These are phyloP conservation scores for Eucalyptus fibrosa DNA, from an alignment of 345 rosid genomes.

Conservation along the genomic window DNA sequence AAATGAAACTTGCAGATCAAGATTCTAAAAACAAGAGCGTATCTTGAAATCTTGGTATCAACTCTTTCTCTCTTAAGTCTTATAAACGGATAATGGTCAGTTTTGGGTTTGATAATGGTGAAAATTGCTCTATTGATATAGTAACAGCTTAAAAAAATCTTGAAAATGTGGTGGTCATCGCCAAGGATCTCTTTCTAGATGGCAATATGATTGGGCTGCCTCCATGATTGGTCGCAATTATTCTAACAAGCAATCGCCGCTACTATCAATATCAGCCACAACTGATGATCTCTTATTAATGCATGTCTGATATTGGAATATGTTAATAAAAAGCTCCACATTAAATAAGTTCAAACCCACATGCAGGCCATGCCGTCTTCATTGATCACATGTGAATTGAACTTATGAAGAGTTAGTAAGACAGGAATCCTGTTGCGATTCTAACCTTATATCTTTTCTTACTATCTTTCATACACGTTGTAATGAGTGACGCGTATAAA, in stretches of 20 bases:
- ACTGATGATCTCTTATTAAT: not conserved
- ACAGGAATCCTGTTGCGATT: not conserved
- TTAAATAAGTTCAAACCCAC: not conserved
- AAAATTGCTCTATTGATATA: not conserved
- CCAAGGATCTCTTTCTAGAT: not conserved
- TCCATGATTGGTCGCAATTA: not conserved
- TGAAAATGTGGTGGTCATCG: not conserved
- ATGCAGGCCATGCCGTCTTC: not conserved
- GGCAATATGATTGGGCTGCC: not conserved
- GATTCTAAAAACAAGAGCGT: not conserved
- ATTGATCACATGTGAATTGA: not conserved
- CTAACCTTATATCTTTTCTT: not conserved
- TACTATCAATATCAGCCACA: rapidly evolving
- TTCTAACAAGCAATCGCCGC: not conserved
- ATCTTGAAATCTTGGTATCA: not conserved
- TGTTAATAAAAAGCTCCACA: not conserved
- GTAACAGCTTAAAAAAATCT: not conserved
- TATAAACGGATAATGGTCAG: not conserved
- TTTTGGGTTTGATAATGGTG: not conserved
- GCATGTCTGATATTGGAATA: not conserved
- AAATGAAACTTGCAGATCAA: not conserved
- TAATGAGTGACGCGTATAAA: rapidly evolving
- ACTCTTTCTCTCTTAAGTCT: not conserved
- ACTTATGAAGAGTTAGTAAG: not conserved
- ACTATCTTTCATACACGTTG: not conserved